Conservation (phyloP, 2,329 filamentous ascomycete genomes). For the Fusarium sp. region DNA sequence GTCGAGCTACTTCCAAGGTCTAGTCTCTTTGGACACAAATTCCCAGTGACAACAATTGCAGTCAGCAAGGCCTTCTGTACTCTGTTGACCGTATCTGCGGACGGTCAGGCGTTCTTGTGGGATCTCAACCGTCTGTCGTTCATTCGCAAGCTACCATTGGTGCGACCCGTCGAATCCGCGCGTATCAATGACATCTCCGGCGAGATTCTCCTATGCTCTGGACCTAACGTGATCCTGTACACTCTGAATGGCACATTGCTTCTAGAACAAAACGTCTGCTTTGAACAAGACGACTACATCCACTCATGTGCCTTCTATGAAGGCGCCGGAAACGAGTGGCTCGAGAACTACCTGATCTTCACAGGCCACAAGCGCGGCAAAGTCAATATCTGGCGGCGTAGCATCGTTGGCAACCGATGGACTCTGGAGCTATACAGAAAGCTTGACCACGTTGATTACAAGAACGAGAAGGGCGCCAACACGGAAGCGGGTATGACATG, state of each 20-base stretch:
- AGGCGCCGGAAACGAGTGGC: slow-evolving; percentile 89
- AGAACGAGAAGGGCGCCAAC: slow-evolving; percentile 68
- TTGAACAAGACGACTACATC: slow-evolving; percentile 77
- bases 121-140: slow-evolving; percentile 92
- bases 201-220: slow-evolving; percentile 86
- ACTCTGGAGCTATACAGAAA: slow-evolving; percentile 81
- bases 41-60: slow-evolving; percentile 82
- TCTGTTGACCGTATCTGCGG: slow-evolving; percentile 82
- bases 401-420: slow-evolving; percentile 72
- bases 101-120: slow-evolving; percentile 90
- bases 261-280: slow-evolving; percentile 84
- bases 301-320: slow-evolving; percentile 93
- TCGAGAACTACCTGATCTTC: slow-evolving; percentile 86
- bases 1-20: slow-evolving; percentile 84
- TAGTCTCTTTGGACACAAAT: slow-evolving; percentile 90
- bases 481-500: slow-evolving; percentile 82
- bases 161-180: slow-evolving; percentile 75
- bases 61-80: slow-evolving; percentile 90
- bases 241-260: slow-evolving; percentile 89
- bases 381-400: slow-evolving; percentile 80
- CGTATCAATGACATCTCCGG: slow-evolving; percentile 91
- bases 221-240: slow-evolving; percentile 79
- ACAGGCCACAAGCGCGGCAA: slow-evolving; percentile 87
- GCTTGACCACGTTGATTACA: slow-evolving; percentile 81
- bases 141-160: slow-evolving; percentile 76